phyloP scores from a whole-genome alignment of 768 basidiomycete species.

The Lactarius hengduanensis region DNA sequence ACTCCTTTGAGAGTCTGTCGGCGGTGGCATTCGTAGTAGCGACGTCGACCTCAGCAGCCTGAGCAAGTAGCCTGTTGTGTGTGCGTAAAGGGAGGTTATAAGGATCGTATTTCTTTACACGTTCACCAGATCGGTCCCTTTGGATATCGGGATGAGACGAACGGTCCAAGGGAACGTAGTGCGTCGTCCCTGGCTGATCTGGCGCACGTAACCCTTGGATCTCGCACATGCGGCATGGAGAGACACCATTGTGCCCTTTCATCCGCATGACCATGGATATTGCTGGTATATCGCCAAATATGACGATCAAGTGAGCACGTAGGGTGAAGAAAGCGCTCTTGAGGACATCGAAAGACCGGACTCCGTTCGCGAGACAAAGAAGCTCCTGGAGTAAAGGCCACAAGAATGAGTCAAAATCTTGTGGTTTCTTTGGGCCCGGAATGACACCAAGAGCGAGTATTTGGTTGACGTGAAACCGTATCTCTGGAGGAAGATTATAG shows the following conservation, averaged over 20 bases:
- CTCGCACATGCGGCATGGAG: conserved; percentile 40
- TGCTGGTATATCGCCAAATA: conserved; percentile 39
- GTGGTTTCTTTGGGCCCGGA: conserved; percentile 33
- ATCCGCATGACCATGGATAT: conserved; percentile 36
- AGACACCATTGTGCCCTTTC: conserved; percentile 44
- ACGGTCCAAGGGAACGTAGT: conserved; percentile 11
- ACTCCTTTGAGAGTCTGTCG: conserved; percentile 47
- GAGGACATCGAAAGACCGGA: conserved; percentile 28
- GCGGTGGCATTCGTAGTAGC: conserved; percentile 23
- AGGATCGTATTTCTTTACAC: conserved; percentile 30
- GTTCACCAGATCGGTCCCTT: neutral
- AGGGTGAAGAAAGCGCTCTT: conserved; percentile 32
- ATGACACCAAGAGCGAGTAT: conserved; percentile 32
- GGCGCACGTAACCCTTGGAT: conserved; percentile 34
- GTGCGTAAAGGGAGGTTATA: conserved; percentile 38
- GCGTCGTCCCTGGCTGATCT: neutral
- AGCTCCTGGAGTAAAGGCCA: conserved; percentile 34
- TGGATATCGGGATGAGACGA: neutral
- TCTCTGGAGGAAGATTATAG: conserved; percentile 43
- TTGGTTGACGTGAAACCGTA: conserved; percentile 30
- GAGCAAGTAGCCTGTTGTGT: conserved; percentile 34
- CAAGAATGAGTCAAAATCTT: conserved; percentile 36
- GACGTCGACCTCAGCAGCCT: conserved; percentile 37
- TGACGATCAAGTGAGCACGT: conserved; percentile 35
- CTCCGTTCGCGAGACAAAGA: conserved; percentile 30